Conservation (phyloP, 2,329 filamentous ascomycete genomes). For the Ophiocordyceps sinensis region DNA sequence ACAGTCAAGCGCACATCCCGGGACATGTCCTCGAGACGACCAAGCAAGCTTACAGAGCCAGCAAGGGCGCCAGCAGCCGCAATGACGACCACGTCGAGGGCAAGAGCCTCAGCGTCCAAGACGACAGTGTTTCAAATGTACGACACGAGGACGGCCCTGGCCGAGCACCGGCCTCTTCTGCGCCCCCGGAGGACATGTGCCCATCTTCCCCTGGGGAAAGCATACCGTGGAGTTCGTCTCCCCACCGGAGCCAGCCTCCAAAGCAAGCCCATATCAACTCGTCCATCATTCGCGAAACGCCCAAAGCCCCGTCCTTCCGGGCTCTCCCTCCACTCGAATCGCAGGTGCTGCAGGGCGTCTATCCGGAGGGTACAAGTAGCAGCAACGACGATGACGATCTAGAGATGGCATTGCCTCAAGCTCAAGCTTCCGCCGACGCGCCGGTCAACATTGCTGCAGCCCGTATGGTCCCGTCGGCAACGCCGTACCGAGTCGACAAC, state of each 20-base stretch:
- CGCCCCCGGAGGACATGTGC: not conserved
- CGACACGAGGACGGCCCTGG: not conserved
- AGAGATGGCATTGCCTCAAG: slow-evolving; percentile 20
- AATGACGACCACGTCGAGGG: not conserved
- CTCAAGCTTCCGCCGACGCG: slow-evolving; percentile 5
- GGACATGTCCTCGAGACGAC: slow-evolving; percentile 18
- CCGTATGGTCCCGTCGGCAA: slow-evolving; percentile 5
- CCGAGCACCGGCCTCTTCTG: not conserved
- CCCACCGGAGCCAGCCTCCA: not conserved
- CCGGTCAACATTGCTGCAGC: slow-evolving; percentile 13
- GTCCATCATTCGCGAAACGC: slow-evolving; percentile 11
- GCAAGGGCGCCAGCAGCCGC: not conserved
- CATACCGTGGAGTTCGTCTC: not conserved
- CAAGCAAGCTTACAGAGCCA: slow-evolving; percentile 9
- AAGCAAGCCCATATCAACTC: slow-evolving; percentile 5
- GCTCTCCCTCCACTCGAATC: slow-evolving; percentile 2
- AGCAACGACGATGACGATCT: slow-evolving; percentile 18
- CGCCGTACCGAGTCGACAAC: slow-evolving; percentile 1
- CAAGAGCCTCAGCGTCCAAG: not conserved
- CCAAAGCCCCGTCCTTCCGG: slow-evolving; percentile 3
- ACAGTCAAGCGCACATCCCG: slow-evolving; percentile 17
- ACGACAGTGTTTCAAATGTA: no score
- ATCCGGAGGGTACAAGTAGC: slow-evolving; percentile 1
- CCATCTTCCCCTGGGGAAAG: not conserved
- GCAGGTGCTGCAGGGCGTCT: not conserved